phyloP scores from a whole-genome alignment of 1,139 yeast genomes.

The Zygosaccharomyces sapae region DNA sequence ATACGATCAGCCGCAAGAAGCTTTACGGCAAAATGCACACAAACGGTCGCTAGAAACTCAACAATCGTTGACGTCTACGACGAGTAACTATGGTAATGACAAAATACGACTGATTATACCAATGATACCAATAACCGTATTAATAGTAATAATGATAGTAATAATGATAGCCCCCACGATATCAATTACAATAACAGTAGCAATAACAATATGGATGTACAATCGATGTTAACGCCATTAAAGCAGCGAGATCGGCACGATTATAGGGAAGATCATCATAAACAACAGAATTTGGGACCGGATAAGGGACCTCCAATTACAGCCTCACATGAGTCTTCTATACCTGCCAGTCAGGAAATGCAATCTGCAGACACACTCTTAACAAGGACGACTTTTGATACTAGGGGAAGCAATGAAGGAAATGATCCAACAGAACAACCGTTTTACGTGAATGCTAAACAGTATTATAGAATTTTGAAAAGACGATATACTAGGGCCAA shows the following conservation, averaged over 20 bases:
- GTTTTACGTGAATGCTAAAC: conserved; percentile 95
- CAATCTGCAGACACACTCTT: conserved; percentile 4
- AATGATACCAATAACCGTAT: background rate
- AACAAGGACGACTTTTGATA: conserved; percentile 1
- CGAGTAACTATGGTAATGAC: background rate
- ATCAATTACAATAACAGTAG: background rate
- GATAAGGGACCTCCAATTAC: background rate
- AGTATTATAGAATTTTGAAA: conserved; percentile 89
- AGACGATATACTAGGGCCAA: conserved; percentile 92
- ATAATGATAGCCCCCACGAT: background rate
- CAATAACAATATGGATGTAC: conserved; percentile 1
- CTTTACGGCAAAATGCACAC: conserved; percentile 5
- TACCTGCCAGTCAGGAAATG: conserved; percentile 4
- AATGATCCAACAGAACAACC: conserved; percentile 61
- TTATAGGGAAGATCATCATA: background rate
- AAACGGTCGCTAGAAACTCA: background rate
- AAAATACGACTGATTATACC: background rate
- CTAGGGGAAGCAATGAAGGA: conserved; percentile 1
- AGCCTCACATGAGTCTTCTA: background rate
- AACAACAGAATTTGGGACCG: background rate
- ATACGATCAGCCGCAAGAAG: conserved; percentile 20
- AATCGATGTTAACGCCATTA: background rate
- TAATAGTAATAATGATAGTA: background rate
- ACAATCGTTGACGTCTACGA: background rate
- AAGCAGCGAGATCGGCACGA: conserved; percentile 2